Evolutionary conservation across 1,284 basidiomycete species (phyloP).

Genomic region (Phaffia rhodozyma): DNA sequence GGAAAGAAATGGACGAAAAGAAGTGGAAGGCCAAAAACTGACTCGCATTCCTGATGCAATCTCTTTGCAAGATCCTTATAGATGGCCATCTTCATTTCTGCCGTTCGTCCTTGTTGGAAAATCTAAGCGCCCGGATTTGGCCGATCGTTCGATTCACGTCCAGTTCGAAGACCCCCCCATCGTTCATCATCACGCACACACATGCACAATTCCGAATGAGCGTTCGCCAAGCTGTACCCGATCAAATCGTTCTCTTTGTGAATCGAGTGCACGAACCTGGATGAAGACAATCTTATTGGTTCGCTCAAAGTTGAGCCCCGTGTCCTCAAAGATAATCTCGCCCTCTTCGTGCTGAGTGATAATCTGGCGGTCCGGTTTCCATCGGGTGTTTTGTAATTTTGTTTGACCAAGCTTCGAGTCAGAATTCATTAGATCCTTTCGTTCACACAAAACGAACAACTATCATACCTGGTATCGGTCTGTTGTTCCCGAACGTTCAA

Average conservation of each 20-base stretch:
- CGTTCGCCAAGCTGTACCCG: not conserved
- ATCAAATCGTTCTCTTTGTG: not conserved
- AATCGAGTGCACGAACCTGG: not conserved
- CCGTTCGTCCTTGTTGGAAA: conserved; percentile 12
- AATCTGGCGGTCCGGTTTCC: not conserved
- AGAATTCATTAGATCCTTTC: no score
- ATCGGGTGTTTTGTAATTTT: no score
- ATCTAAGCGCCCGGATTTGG: not conserved
- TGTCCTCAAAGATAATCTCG: conserved; percentile 14
- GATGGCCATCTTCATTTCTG: conserved; percentile 15
- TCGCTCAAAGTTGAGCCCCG: conserved; percentile 7
- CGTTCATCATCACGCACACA: no score
- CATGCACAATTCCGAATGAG: no score
- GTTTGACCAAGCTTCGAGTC: no score
- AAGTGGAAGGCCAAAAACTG: no score
- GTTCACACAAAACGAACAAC: no score
- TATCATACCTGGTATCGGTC: no score
- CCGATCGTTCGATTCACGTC: not conserved
- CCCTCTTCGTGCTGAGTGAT: conserved; percentile 16
- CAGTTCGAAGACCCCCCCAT: no score
- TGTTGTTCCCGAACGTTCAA: no score
- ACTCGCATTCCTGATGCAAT: conserved; percentile 4
- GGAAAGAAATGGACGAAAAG: no score
- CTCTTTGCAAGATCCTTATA: conserved; percentile 11
- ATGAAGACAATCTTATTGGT: conserved; percentile 12